A percentile compares a stretch with the other conserved stretches of the same genome.
Conservation (phyloP, 352 stramenopile genomes). For the Pythium phragmitis region DNA sequence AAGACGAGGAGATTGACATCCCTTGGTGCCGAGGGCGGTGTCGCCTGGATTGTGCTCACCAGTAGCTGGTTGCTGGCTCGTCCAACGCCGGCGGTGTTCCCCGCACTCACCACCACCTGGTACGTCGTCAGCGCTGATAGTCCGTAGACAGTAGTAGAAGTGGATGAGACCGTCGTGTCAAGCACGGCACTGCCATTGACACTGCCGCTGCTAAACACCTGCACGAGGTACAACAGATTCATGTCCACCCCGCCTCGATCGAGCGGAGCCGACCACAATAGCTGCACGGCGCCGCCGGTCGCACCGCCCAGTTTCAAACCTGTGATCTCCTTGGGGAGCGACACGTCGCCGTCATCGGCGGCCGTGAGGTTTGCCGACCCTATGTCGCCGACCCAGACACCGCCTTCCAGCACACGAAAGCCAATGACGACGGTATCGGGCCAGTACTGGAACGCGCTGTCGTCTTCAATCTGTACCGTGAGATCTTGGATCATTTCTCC, state of each 20-base stretch:
- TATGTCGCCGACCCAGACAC: conserved; percentile 28
- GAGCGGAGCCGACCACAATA: conserved; percentile 43
- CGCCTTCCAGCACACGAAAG: conserved; percentile 42
- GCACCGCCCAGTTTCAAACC: conserved; percentile 24
- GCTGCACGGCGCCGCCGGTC: conserved; percentile 41
- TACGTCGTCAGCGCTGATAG: conserved; percentile 53
- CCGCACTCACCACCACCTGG: conserved; percentile 31
- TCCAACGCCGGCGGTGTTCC: conserved; percentile 35
- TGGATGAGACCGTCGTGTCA: conserved; percentile 5
- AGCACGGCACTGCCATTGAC: conserved; percentile 9
- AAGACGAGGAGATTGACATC: conserved; percentile 33
- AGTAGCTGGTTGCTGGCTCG: conserved; percentile 24
- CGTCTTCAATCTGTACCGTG: conserved; percentile 35
- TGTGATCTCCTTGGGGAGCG: conserved; percentile 41
- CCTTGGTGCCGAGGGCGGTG: conserved; percentile 29
- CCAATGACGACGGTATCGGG: conserved; percentile 38
- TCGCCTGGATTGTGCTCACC: conserved; percentile 28
- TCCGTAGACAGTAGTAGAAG: conserved; percentile 35
- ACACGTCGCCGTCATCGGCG: conserved; percentile 55
- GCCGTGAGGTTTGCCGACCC: conserved; percentile 35
- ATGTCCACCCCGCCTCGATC: conserved; percentile 38
- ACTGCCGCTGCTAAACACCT: conserved; percentile 18
- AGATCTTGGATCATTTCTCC: conserved; percentile 26
- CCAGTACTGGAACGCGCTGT: conserved; percentile 41
- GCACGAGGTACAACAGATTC: conserved; percentile 32